phyloP scores from a whole-genome alignment of 495 filamentous ascomycete species.

The Cercophora scortea region DNA sequence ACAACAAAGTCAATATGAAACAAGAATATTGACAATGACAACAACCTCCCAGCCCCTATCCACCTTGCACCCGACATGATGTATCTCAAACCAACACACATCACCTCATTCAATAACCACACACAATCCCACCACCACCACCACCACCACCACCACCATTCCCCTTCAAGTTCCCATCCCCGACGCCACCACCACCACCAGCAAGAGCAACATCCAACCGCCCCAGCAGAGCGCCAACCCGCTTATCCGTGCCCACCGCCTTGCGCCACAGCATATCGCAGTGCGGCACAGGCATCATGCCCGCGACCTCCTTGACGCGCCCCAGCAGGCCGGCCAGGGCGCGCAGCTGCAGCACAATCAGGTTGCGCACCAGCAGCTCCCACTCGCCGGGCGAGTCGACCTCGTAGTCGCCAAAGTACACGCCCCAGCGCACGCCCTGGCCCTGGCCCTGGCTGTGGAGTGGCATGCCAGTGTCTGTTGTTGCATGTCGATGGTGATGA shows the following conservation, averaged over 20 bases:
- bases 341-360: constrained; percentile 5
- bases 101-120: too few species aligned
- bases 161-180: not conserved
- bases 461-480: too few species aligned
- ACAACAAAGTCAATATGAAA: too few species aligned
- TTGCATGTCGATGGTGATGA: too few species aligned
- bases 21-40: too few species aligned
- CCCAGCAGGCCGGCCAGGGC: not conserved
- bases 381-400: constrained; percentile 8
- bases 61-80: too few species aligned
- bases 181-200: not conserved
- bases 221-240: not conserved
- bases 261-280: constrained; percentile 3
- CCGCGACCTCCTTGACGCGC: constrained; percentile 1
- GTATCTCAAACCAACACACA: too few species aligned
- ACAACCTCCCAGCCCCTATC: too few species aligned
- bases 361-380: constrained; percentile 4
- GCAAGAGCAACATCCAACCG: not conserved
- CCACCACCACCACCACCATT: not conserved
- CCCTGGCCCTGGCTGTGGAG: not conserved
- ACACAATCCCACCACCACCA: not conserved
- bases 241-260: constrained; percentile 2
- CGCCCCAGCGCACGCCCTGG: not conserved
- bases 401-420: constrained; percentile 7
- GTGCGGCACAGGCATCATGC: not conserved